These are phyloP conservation scores for Suhomyces coccinellae DNA, from an alignment of 1,139 yeast species.

Conservation along the genomic window DNA sequence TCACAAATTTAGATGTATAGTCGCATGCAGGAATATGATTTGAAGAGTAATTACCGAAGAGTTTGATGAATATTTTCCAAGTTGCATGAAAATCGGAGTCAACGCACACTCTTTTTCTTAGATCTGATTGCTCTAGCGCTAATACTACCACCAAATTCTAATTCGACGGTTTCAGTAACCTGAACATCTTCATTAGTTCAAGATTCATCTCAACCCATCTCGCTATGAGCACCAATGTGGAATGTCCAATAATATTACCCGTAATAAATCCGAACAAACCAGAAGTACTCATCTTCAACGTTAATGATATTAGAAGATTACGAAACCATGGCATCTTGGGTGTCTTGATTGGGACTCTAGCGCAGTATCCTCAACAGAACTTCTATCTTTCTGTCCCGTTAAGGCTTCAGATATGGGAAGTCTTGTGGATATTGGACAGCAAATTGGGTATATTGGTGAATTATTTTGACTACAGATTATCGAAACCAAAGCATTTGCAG, in stretches of 20 bases:
- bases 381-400: constrained; percentile 81
- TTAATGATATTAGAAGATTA: constrained; percentile 52
- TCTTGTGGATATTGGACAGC: constrained; percentile 57
- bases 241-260: constrained; percentile 7
- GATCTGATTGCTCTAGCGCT: no score
- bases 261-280: constrained; percentile 15
- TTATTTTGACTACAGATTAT: constrained; percentile 23
- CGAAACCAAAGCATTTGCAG: constrained; percentile 3
- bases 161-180: no score
- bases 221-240: neutral
- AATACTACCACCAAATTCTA: no score
- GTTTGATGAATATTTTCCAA: no score
- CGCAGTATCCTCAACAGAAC: constrained; percentile 90
- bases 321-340: constrained; percentile 67
- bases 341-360: constrained; percentile 75
- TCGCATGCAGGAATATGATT: neutral
- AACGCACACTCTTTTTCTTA: no score
- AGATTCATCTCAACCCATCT: no score
- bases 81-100: no score
- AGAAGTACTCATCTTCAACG: constrained; percentile 48
- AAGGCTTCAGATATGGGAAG: constrained; percentile 71
- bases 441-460: constrained; percentile 40
- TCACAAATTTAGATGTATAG: no score
- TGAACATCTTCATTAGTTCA: no score
- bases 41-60: no score